Base-by-base conservation (phyloP, 257 asterid genomes). In the Coffea canephora region DNA sequence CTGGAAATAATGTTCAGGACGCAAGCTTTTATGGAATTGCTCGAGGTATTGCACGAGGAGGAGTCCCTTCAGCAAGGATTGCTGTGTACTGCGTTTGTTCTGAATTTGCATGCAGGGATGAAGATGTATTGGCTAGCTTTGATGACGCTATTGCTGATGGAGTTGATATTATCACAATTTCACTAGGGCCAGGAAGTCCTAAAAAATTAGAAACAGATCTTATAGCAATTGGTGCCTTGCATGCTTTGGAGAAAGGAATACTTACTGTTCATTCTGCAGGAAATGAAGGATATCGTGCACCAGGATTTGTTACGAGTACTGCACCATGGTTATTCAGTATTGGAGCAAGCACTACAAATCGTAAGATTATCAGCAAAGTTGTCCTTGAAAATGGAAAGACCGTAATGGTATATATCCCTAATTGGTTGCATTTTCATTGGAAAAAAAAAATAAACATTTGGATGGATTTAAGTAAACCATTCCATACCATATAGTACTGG, bases 241-340 rank as follows among this genome's bases (percentile, higher is more conserved):
- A 74, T 74, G 78, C 78, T 31, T 21, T 31, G 25, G 49, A 6
- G 41, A 86, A 81, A 59, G 89, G 89, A 3, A 69, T 86, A 49
- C 71, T 86, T 0, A 74, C 79, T 5, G 82, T 81, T 34, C 68
- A 81, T 3, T 14, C 89, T 0, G 85, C 83, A 0, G 87, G 89
- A 2, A 86, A 86, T 46, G 8, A 11, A 12, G 85, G 80, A 5
- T 39, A 43, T 27, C 5, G 52, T 48, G 6, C 8, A 10, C 25
- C 25, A 1, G 73, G 72, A 36, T 7, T n/a, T 0, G 57, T 81
- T 21, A 0, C 61, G 8, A 84, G 87, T 19, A 23, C 41, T 3
- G 74, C 69, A 0, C 83, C 89, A 0, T 86, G 89, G 89, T n/a
- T 81, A 52, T 81, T 84, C 27, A 61, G 79, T 0, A 81, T 79